Evolutionary conservation across 140 eudicot species (phyloP), one percentile per base, ranked within the genome.

Genomic region (Flaveria floridana): DNA sequence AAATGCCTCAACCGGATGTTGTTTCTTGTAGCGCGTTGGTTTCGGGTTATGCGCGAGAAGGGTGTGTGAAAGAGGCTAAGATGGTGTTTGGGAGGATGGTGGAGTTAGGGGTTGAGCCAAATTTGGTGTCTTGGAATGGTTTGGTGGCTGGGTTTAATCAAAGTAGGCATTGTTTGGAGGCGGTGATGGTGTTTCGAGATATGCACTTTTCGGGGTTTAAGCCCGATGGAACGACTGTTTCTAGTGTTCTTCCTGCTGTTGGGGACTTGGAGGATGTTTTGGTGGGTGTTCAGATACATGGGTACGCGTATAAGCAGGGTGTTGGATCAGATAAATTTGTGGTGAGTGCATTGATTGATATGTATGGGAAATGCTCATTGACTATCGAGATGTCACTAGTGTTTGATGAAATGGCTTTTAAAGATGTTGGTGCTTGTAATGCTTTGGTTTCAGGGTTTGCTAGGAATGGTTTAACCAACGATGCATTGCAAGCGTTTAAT

Each of bases 111-210:
- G 42, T 86, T 71, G 89, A 88, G 59, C 88, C 88, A 1, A 94
- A 90, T 87, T 47, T 79, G 53, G 97, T 94, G 4, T 71, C 86
- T 2, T 88, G 97, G 99, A 94, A 94, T 70, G 99, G 99, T 37
- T 47, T 94, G 87, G 89, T 94, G 50, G 83, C 92, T 1, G 97
- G 99, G 76, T 88, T 94, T 55, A 94, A 90, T 61, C 97, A 84
- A 72, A 90, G 99, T 48, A 91, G 96, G 12, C 34, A 65, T 72
- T 64, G 57, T 77, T 52, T 72, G 41, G 96, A 94, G 73, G 97
- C 99, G 9, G 84, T 90, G 59, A 41, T 6, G 30, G 72, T 85
- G 88, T 94, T 94, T 76, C 66, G 64, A 21, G 75, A 79, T 21
- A 90, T 90, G 97, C 79, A 68, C 63, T 80, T 75, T 13, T 30